Percentiles rank a stretch among this genome's conserved stretches.
Evolutionary conservation across 2,329 filamentous ascomycete genomes (phyloP).

Genomic region (Phoma sp.): DNA sequence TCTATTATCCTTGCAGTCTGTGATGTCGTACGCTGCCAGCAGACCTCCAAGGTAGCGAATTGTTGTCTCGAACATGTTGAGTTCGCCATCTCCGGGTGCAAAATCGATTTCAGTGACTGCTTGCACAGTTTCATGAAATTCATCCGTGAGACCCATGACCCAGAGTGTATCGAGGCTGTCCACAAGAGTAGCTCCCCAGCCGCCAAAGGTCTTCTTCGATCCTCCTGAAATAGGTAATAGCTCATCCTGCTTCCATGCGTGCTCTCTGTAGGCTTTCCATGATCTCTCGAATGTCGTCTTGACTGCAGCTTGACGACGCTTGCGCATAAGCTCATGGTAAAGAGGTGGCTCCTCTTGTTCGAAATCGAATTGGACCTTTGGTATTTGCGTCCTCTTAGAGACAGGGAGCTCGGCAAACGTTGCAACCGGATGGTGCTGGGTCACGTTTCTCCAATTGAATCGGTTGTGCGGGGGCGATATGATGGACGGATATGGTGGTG

Average conservation of each 20-base stretch:
- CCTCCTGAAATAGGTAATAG: constrained; percentile 72
- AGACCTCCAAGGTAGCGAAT: constrained; percentile 75
- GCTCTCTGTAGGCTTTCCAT: constrained; percentile 79
- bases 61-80: constrained; percentile 73
- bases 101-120: constrained; percentile 67
- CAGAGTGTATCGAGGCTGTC: constrained; percentile 74
- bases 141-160: constrained; percentile 70
- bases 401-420: constrained; percentile 77
- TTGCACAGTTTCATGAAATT: constrained; percentile 68
- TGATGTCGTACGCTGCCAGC: constrained; percentile 70
- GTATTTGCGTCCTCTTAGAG: constrained; percentile 70
- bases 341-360: constrained; percentile 52
- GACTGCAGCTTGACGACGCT: constrained; percentile 69
- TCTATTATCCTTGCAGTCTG: constrained; percentile 55
- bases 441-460: constrained; percentile 26
- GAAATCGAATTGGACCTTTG: constrained; percentile 76
- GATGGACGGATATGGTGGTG: constrained; percentile 22
- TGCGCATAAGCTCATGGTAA: constrained; percentile 58
- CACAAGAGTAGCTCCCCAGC: constrained; percentile 85
- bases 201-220: constrained; percentile 81
- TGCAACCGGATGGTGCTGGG: constrained; percentile 46
- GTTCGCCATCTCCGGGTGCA: constrained; percentile 51
- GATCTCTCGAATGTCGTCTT: constrained; percentile 76
- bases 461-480: constrained; percentile 4
- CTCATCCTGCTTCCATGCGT: constrained; percentile 87